Conservation (phyloP, 1,139 yeast species). For the Pichia terricola region DNA sequence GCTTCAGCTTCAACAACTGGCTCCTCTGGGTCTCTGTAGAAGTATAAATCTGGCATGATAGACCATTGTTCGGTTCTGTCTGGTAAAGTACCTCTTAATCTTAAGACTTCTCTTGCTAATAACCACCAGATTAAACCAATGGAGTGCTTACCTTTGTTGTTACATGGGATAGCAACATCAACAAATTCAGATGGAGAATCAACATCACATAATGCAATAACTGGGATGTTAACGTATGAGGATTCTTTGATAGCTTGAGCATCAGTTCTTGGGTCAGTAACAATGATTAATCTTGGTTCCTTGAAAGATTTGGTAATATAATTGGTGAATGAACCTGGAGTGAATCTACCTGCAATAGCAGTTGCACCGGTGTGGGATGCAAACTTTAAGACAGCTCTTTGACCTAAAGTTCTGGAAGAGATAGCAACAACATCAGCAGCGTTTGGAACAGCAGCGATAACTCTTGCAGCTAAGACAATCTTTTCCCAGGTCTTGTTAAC, state of each 20-base stretch:
- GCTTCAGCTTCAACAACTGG: slow-evolving; percentile 70
- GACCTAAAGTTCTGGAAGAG: slow-evolving; percentile 99
- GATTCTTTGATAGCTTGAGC: slow-evolving; percentile 99
- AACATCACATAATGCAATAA: slow-evolving; percentile 96
- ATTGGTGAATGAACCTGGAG: slow-evolving; percentile 99
- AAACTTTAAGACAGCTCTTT: slow-evolving; percentile 99
- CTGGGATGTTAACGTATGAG: slow-evolving; percentile 99
- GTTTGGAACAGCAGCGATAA: slow-evolving; percentile 99
- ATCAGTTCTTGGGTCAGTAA: slow-evolving; percentile 99
- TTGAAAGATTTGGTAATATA: slow-evolving; percentile 99
- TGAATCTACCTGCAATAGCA: slow-evolving; percentile 99
- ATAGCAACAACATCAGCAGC: slow-evolving; percentile 97
- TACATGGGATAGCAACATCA: slow-evolving; percentile 99
- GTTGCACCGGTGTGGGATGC: slow-evolving; percentile 99
- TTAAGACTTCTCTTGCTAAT: slow-evolving; percentile 97
- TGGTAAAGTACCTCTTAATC: slow-evolving; percentile 97
- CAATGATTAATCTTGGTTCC: slow-evolving; percentile 99
- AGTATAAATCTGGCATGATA: slow-evolving; percentile 99
- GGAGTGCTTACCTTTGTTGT: slow-evolving; percentile 99
- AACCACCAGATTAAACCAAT: slow-evolving; percentile 99
- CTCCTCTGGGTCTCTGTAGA: slow-evolving; percentile 99
- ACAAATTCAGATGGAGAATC: slow-evolving; percentile 99
- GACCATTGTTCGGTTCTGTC: slow-evolving; percentile 98
- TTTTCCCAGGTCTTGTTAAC: slow-evolving; percentile 99
- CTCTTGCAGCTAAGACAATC: slow-evolving; percentile 99